Percentiles rank a stretch among this genome's conserved stretches.
phyloP scores from a whole-genome alignment of 495 filamentous ascomycete genomes.

The Friedmanniomyces simplex region DNA sequence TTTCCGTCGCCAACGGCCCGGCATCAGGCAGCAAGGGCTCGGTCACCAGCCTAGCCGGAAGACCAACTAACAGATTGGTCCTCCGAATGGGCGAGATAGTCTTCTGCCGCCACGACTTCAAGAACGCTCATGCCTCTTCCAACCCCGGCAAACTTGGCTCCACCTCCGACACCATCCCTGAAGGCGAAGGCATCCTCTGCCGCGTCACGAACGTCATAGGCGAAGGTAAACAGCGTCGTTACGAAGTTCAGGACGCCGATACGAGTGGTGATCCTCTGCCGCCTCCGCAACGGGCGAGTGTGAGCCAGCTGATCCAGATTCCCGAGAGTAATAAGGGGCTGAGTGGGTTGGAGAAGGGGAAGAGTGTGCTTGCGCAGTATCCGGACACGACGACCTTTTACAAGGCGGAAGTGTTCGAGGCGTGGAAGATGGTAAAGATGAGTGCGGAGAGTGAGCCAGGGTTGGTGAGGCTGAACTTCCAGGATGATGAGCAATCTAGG shows the following conservation, averaged over 20 bases:
- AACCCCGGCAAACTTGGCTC: not conserved
- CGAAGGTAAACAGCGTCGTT: conserved; percentile 75
- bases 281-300: conserved; percentile 57
- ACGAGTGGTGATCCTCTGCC: conserved; percentile 52
- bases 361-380: conserved; percentile 41
- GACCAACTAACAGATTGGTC: conserved; percentile 17
- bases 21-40: conserved; percentile 20
- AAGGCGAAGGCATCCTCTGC: conserved; percentile 79
- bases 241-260: conserved; percentile 90
- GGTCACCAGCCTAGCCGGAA: conserved; percentile 1
- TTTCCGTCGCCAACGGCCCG: conserved; percentile 16
- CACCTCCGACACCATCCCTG: conserved; percentile 43
- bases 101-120: conserved; percentile 63
- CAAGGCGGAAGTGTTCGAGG: conserved; percentile 63
- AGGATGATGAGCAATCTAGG: conserved; percentile 31
- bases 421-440: conserved; percentile 8
- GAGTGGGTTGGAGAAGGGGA: conserved; percentile 35
- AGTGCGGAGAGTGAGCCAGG: conserved; percentile 11
- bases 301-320: conserved; percentile 75
- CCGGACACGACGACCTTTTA: conserved; percentile 96
- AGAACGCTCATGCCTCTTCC: conserved; percentile 33
- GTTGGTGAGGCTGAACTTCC: conserved; percentile 32
- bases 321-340: conserved; percentile 46
- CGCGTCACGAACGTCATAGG: conserved; percentile 74
- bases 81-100: conserved; percentile 70